phyloP scores from a whole-genome alignment of 2,329 filamentous ascomycete genomes.

The Aaosphaeria pasadenensis region DNA sequence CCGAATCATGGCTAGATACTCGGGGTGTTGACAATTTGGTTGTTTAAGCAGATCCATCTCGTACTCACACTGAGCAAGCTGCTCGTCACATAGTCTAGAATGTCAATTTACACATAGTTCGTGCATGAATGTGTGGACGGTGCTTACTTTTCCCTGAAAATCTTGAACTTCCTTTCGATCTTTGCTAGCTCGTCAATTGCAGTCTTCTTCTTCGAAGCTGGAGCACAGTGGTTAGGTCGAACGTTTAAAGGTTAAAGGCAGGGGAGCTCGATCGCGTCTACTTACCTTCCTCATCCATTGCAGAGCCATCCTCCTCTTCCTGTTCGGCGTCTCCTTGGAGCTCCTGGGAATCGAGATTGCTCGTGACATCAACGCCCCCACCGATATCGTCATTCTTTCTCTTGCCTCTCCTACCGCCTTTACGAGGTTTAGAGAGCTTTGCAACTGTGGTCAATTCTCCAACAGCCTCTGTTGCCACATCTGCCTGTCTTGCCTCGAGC shows the following conservation, averaged over 20 bases:
- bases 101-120: slow-evolving; percentile 14
- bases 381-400: slow-evolving; percentile 46
- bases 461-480: slow-evolving; percentile 30
- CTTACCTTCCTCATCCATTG: slow-evolving; percentile 38
- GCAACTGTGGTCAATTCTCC: slow-evolving; percentile 33
- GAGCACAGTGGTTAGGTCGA: neutral
- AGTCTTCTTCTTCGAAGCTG: slow-evolving; percentile 74
- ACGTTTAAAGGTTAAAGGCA: neutral
- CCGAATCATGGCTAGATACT: slow-evolving; percentile 86
- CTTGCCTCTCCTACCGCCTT: slow-evolving; percentile 47
- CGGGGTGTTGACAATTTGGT: slow-evolving; percentile 71
- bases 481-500: slow-evolving; percentile 32
- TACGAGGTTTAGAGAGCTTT: slow-evolving; percentile 34
- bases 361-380: slow-evolving; percentile 46
- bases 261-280: neutral
- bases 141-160: slow-evolving; percentile 73
- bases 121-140: slow-evolving; percentile 1
- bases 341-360: slow-evolving; percentile 63
- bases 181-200: slow-evolving; percentile 76
- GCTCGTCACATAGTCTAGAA: slow-evolving; percentile 78
- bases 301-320: slow-evolving; percentile 38
- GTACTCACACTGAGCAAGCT: slow-evolving; percentile 74
- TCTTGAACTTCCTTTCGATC: slow-evolving; percentile 85
- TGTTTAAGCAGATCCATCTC: slow-evolving; percentile 61
- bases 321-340: slow-evolving; percentile 48